These are phyloP conservation scores for Hemileccinum rubropunctum DNA, from an alignment of 768 basidiomycete species.

Conservation along the genomic window DNA sequence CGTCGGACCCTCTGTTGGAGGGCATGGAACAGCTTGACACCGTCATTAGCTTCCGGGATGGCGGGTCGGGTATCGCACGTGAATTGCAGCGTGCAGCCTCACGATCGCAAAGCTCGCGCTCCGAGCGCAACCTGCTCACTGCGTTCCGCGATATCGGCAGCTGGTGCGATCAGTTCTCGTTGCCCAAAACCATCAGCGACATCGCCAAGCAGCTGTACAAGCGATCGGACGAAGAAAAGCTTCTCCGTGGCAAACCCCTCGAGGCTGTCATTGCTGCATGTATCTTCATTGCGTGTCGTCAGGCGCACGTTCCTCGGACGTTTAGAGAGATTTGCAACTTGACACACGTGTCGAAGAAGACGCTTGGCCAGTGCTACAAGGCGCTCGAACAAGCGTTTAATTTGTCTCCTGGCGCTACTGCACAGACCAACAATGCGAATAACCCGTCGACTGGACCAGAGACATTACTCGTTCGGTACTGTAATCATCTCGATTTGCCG, in stretches of 20 bases:
- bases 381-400: constrained; percentile 88
- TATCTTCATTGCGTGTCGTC: constrained; percentile 95
- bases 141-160: constrained; percentile 90
- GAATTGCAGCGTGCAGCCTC: constrained; percentile 92
- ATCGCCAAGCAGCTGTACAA: constrained; percentile 98
- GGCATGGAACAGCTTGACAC: constrained; percentile 95
- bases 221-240: constrained; percentile 93
- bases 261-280: constrained; percentile 96
- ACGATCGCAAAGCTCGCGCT: constrained; percentile 71
- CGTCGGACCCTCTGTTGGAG: constrained; percentile 89
- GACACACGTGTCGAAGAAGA: constrained; percentile 93
- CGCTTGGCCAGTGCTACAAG: constrained; percentile 91
- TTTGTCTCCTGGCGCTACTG: constrained; percentile 75
- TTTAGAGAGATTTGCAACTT: constrained; percentile 95
- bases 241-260: constrained; percentile 85
- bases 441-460: constrained; percentile 70
- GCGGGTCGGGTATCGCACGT: constrained; percentile 87
- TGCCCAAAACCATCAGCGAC: constrained; percentile 91
- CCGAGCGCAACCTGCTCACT: constrained; percentile 80
- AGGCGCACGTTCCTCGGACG: constrained; percentile 92
- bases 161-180: constrained; percentile 94
- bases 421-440: constrained; percentile 38
- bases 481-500: constrained; percentile 87
- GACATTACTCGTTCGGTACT: constrained; percentile 87
- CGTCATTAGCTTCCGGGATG: constrained; percentile 92